Conservation (phyloP, 1,284 basidiomycete genomes). For the Trametes versicolor region DNA sequence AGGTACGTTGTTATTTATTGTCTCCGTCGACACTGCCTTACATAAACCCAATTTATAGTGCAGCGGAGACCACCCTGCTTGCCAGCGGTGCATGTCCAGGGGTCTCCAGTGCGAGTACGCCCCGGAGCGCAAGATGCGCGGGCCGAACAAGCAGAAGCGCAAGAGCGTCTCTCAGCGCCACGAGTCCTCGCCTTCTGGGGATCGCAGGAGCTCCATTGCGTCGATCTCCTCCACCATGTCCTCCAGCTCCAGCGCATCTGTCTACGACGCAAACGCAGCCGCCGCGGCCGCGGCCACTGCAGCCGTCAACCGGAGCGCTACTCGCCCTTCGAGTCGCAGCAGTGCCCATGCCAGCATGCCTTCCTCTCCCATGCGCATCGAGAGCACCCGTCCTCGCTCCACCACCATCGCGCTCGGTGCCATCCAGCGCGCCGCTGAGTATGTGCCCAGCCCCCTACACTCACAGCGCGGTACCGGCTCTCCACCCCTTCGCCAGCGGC, state of each 20-base stretch:
- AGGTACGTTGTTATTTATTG: conserved; percentile 41
- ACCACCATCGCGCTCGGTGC: conserved; percentile 16
- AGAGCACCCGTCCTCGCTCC: conserved; percentile 17
- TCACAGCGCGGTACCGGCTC: neutral
- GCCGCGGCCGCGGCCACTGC: conserved; percentile 11
- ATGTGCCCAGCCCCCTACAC: neutral
- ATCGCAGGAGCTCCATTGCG: conserved; percentile 31
- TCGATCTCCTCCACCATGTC: conserved; percentile 34
- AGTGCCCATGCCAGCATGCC: conserved; percentile 13
- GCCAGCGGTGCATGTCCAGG: conserved; percentile 48
- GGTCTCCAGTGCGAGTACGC: conserved; percentile 55
- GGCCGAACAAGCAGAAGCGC: conserved; percentile 64
- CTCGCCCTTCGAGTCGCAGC: conserved; percentile 19
- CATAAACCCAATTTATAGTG: conserved; percentile 43
- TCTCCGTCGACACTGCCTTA: neutral
- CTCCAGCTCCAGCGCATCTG: conserved; percentile 32
- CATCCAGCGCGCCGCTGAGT: conserved; percentile 10
- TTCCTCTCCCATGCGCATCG: neutral
- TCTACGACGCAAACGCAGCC: conserved; percentile 7
- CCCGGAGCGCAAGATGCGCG: conserved; percentile 67
- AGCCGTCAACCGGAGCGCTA: neutral
- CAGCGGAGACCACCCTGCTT: conserved; percentile 50
- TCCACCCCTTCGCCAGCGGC: conserved; percentile 26
- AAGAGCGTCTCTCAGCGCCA: conserved; percentile 20
- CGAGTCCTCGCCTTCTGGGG: conserved; percentile 5